Evolutionary conservation across 257 asterid genomes (phyloP).

Genomic region (Salvia splendens): DNA sequence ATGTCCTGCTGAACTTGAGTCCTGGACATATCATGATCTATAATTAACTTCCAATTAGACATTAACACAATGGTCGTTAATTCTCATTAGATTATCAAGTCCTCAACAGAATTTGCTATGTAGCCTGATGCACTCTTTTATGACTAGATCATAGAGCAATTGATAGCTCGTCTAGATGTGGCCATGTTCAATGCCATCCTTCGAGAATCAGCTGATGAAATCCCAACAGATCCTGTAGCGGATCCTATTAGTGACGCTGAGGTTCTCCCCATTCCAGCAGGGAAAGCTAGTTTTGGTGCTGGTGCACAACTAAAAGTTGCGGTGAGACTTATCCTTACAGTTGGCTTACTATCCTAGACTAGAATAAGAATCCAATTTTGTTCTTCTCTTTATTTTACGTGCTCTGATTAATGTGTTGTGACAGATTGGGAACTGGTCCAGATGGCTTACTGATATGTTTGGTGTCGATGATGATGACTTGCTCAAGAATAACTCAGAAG

Average conservation of each 20-base stretch:
- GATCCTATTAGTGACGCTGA: constrained; percentile 77
- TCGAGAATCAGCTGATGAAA: constrained; percentile 72
- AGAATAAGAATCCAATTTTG: constrained; percentile 12
- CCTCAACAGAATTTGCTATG: constrained; percentile 22
- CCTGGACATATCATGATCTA: too few relatives aligned
- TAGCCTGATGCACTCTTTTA: neutral
- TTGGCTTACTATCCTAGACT: constrained; percentile 55
- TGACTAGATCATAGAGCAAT: constrained; percentile 72
- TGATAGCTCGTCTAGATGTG: constrained; percentile 71
- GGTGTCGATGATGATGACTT: constrained; percentile 50
- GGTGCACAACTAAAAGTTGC: constrained; percentile 86
- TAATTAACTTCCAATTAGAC: too few relatives aligned
- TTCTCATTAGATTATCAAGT: too few relatives aligned
- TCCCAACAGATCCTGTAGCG: constrained; percentile 86
- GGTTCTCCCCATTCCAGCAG: constrained; percentile 80
- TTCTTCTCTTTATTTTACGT: constrained; percentile 26
- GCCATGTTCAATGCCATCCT: constrained; percentile 91
- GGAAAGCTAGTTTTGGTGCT: constrained; percentile 80
- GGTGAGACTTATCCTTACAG: constrained; percentile 39
- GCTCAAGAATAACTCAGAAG: constrained; percentile 35
- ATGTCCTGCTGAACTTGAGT: constrained; percentile 24
- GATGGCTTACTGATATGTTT: constrained; percentile 75
- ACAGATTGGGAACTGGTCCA: constrained; percentile 89
- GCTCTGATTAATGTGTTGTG: constrained; percentile 31
- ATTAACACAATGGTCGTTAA: too few relatives aligned